Conservation (phyloP, 202 grass and related monocot genomes). For the Setaria italica region DNA sequence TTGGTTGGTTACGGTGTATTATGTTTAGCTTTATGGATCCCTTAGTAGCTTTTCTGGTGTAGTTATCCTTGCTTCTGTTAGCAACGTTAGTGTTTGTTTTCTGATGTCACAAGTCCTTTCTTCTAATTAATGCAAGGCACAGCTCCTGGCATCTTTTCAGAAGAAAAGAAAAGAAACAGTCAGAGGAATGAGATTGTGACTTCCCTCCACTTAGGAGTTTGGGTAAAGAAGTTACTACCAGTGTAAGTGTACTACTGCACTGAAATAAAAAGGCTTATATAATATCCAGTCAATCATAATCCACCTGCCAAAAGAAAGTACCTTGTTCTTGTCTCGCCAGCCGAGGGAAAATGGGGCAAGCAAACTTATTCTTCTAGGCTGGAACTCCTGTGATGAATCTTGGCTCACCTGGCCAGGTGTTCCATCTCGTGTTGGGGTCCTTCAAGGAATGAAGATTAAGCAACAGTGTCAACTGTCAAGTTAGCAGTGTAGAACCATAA, state of each 20-base stretch:
- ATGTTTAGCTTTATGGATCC: conserved; percentile 9
- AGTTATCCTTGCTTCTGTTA: not conserved
- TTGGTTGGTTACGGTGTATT: not conserved
- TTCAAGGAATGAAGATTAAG: conserved; percentile 42
- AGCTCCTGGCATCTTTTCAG: not conserved
- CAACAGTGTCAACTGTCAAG: conserved; percentile 35
- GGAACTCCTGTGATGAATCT: conserved; percentile 77
- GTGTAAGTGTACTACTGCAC: not conserved
- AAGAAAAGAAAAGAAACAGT: not conserved
- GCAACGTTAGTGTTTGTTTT: not conserved
- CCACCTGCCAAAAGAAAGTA: conserved; percentile 44
- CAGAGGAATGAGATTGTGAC: not conserved
- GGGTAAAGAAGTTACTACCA: conserved; percentile 26
- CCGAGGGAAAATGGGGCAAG: conserved; percentile 81
- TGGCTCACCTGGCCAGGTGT: conserved; percentile 57
- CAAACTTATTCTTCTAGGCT: conserved; percentile 89
- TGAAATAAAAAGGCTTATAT: not conserved
- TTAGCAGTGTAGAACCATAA: conserved; percentile 18
- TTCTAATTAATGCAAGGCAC: not conserved
- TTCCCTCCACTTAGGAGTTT: not conserved
- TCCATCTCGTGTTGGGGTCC: conserved; percentile 65
- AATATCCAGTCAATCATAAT: conserved; percentile 4
- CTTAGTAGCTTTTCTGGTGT: not conserved
- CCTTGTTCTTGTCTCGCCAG: conserved; percentile 97
- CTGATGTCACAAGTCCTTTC: not conserved